Base-by-base conservation (phyloP, 164 flowering plant species). In the Liriodendron chinense region DNA sequence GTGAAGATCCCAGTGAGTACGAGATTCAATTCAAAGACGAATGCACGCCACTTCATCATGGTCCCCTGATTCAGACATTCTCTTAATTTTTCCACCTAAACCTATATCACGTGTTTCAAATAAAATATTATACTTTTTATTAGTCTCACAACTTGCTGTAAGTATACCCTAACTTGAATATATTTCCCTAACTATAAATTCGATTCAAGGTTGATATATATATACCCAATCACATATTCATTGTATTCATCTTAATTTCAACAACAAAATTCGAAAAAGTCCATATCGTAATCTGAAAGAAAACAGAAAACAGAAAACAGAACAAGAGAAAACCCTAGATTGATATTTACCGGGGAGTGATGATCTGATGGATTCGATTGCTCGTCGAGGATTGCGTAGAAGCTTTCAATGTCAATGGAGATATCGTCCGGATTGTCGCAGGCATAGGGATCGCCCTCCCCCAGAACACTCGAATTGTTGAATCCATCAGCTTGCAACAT, bases 401-500 rank as follows among this genome's bases (percentile, higher is more conserved):
- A 63, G 5, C 63, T n/a, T 1, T 79, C 84, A 2, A 74, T 4
- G 28, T 78, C 80, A 21, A 82, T 79, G 5, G 78, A 72, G 47
- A 43, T 14, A 28, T 76, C 62, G 16, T 77, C 84, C 63, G 68
- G 63, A 22, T 72, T 76, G 47, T 69, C 72, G 26, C 18, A 59
- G 1, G 28, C 43, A 5, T 25, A n/a, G 18, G 65, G 48, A 49
- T 25, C 72, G 20, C 24, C 71, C 20, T 20, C 69, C 2, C 59
- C 49, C 76, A 66, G 64, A 7, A 23, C 56, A 22, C 65, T 65
- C 23, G 72, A 65, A 57, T 70, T 72, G 57, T 74, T 26, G n/a
- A 72, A 62, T 21, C 68, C 82, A 49, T 77, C 80, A 6, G 84
- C 47, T 70, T 69, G 71, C 79, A 82, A 77, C 82, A 82, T 82